phyloP scores from a whole-genome alignment of 2,329 filamentous ascomycete genomes.

The Cladosporium sp. region DNA sequence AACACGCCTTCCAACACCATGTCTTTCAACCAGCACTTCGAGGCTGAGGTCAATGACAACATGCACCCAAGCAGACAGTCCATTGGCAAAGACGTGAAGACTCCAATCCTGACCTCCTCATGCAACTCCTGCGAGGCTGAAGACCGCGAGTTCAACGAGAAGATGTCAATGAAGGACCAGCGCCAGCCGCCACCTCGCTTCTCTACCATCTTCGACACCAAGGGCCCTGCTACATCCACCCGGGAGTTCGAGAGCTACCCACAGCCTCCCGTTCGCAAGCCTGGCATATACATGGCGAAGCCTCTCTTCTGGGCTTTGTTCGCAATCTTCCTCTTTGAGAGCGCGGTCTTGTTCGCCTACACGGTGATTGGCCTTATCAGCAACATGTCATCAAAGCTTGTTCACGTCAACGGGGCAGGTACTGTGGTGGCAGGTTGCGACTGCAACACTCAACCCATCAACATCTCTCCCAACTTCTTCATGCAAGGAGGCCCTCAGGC shows the following conservation, averaged over 20 bases:
- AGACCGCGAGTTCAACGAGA: slow-evolving; percentile 27
- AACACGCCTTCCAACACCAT: slow-evolving; percentile 22
- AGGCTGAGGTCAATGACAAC: slow-evolving; percentile 35
- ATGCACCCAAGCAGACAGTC: slow-evolving; percentile 28
- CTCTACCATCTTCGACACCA: slow-evolving; percentile 33
- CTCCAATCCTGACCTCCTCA: slow-evolving; percentile 19
- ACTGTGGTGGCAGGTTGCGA: slow-evolving; percentile 23
- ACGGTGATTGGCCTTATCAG: slow-evolving; percentile 41
- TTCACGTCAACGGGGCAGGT: slow-evolving; percentile 21
- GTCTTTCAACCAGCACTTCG: slow-evolving; percentile 34
- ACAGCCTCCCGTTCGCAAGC: slow-evolving; percentile 24
- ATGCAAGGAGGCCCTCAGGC: slow-evolving; percentile 1
- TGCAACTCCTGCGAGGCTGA: slow-evolving; percentile 20
- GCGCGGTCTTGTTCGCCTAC: slow-evolving; percentile 39
- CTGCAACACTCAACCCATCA: slow-evolving; percentile 30
- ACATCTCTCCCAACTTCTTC: slow-evolving; percentile 37
- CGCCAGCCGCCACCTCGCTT: slow-evolving; percentile 33
- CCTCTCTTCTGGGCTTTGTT: slow-evolving; percentile 36
- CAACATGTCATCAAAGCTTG: slow-evolving; percentile 32
- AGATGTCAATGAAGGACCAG: slow-evolving; percentile 22
- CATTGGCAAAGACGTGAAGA: slow-evolving; percentile 21
- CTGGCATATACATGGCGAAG: slow-evolving; percentile 36
- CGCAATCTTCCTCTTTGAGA: slow-evolving; percentile 37
- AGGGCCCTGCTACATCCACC: slow-evolving; percentile 21
- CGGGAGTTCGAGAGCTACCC: slow-evolving; percentile 33